phyloP scores from a whole-genome alignment of 2,329 filamentous ascomycete species.

The Phaeosphaeria sp. region DNA sequence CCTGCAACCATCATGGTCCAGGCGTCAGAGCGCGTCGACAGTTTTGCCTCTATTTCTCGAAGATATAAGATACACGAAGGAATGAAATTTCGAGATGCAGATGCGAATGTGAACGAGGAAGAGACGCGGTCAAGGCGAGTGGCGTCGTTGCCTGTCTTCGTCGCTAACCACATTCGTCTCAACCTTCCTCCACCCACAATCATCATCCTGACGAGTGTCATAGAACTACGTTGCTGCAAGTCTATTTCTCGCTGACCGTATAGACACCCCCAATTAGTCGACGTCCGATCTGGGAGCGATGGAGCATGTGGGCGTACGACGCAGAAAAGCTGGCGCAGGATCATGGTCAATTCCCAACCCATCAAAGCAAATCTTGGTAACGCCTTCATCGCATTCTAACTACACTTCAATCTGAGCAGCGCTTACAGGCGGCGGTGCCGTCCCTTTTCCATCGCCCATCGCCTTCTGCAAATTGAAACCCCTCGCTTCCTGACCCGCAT shows the following conservation, averaged over 20 bases:
- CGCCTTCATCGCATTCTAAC: neutral
- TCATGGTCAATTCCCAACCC: neutral
- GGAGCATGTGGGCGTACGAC: neutral
- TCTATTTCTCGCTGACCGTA: no score
- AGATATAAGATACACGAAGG: neutral
- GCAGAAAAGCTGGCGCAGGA: neutral
- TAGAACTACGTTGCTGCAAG: no score
- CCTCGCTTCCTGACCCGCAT: constrained; percentile 29
- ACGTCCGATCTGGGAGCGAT: no score
- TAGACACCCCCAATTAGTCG: no score
- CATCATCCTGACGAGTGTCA: neutral
- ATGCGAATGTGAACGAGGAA: neutral
- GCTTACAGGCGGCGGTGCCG: neutral
- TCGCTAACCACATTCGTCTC: neutral
- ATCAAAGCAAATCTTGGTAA: neutral
- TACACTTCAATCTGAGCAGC: neutral
- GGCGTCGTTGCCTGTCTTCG: neutral
- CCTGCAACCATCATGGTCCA: neutral
- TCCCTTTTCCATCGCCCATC: neutral
- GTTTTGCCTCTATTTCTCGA: neutral
- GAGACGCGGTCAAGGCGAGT: neutral
- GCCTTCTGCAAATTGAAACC: constrained; percentile 20
- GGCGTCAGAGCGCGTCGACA: neutral
- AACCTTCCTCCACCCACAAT: neutral
- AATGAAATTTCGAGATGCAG: neutral